Conservation (phyloP, 306 rosid genomes). For the Quercus engelmannii region DNA sequence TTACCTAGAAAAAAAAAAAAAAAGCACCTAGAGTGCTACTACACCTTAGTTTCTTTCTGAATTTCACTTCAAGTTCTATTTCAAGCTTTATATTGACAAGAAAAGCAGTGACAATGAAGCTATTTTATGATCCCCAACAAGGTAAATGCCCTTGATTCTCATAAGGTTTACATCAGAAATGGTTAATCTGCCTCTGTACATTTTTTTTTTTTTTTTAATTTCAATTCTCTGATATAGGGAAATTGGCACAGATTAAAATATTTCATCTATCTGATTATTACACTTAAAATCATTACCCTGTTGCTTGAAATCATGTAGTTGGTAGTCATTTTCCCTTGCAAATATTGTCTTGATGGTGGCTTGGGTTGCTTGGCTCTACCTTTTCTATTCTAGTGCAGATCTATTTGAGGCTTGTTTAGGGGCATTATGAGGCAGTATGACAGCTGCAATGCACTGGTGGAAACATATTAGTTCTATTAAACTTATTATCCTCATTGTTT, state of each 20-base stretch:
- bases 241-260: neutral
- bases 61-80: too few species aligned
- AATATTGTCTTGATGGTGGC: too few species aligned
- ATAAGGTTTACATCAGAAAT: neutral
- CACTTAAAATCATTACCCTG: neutral
- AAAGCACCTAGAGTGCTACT: too few species aligned
- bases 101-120: neutral
- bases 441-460: too few species aligned
- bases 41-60: too few species aligned
- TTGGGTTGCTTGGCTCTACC: too few species aligned
- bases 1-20: too few species aligned
- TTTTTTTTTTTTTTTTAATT: neutral
- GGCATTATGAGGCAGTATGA: too few species aligned
- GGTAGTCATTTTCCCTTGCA: neutral
- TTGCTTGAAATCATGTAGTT: neutral
- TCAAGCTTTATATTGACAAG: neutral
- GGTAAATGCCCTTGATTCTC: neutral
- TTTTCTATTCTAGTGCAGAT: too few species aligned
- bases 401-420: too few species aligned
- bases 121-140: neutral
- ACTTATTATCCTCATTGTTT: too few species aligned
- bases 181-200: neutral
- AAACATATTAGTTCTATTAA: too few species aligned
- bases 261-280: neutral
- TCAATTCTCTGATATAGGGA: neutral